Evolutionary conservation across 2,329 filamentous ascomycete genomes (phyloP).

Genomic region (Ophiostoma tasmaniense): DNA sequence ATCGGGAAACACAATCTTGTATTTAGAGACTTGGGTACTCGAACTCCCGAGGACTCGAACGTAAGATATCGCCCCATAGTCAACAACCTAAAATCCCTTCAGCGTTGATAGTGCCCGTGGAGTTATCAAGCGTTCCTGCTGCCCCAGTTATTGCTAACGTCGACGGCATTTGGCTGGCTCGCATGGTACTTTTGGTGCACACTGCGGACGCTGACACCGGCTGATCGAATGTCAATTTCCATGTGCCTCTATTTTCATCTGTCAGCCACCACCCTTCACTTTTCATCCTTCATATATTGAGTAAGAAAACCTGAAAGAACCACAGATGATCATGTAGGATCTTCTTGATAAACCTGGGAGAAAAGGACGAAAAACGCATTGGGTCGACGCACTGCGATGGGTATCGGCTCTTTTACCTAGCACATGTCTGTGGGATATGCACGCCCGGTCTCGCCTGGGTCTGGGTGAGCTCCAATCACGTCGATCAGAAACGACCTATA

Average conservation of each 20-base stretch:
- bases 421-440: neutral
- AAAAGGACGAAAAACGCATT: no score
- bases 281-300: no score
- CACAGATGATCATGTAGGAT: neutral
- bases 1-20: no score
- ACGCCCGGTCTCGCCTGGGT: neutral
- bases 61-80: neutral
- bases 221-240: neutral
- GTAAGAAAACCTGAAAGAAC: neutral
- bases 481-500: neutral
- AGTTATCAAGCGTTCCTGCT: neutral
- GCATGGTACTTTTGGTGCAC: neutral
- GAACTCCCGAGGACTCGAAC: no score
- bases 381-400: neutral
- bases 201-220: neutral
- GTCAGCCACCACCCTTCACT: no score
- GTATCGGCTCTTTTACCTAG: neutral
- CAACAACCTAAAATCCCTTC: no score
- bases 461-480: neutral
- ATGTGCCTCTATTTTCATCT: no score
- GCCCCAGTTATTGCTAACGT: neutral
- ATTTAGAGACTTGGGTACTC: neutral
- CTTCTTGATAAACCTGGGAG: neutral
- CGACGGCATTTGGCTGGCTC: neutral
- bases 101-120: neutral